These are phyloP conservation scores for Liquidambar formosana DNA, from an alignment of 164 flowering plant species.

Conservation along the genomic window DNA sequence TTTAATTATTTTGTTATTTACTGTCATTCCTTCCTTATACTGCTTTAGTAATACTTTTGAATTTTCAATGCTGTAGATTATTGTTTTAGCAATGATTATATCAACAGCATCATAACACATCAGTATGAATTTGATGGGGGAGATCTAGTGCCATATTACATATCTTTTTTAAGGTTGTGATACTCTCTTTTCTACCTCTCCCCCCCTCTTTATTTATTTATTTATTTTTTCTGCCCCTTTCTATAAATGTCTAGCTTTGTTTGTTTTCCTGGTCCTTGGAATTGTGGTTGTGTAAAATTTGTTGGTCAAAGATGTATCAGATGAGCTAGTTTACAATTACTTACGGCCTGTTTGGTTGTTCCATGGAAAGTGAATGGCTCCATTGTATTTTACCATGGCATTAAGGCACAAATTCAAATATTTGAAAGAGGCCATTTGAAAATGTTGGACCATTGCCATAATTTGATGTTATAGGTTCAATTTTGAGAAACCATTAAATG, in stretches of 20 bases:
- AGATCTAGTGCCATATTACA: slow-evolving; percentile 57
- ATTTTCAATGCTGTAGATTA: slow-evolving; percentile 50
- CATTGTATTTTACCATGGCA: too few relatives aligned
- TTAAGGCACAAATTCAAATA: too few relatives aligned
- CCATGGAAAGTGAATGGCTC: too few relatives aligned
- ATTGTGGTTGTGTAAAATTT: too few relatives aligned
- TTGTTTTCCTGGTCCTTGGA: too few relatives aligned
- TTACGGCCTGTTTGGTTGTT: too few relatives aligned
- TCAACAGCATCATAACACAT: slow-evolving; percentile 60
- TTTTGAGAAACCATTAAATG: too few relatives aligned
- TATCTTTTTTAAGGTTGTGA: slow-evolving; percentile 60
- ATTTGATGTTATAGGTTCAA: too few relatives aligned
- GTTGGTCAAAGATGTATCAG: not conserved
- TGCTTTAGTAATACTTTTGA: not conserved
- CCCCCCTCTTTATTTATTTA: not conserved
- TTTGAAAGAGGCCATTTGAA: too few relatives aligned
- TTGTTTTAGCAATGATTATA: slow-evolving; percentile 65
- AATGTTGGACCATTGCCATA: too few relatives aligned
- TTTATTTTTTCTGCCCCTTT: not conserved
- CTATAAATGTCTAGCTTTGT: too few relatives aligned
- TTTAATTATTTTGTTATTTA: not conserved
- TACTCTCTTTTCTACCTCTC: slow-evolving; percentile 7
- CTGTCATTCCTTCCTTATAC: not conserved
- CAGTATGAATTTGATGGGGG: slow-evolving; percentile 51
- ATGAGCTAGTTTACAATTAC: not conserved